Conservation (phyloP, 176 grass and related monocot species). For the Saccharum spontaneum region DNA sequence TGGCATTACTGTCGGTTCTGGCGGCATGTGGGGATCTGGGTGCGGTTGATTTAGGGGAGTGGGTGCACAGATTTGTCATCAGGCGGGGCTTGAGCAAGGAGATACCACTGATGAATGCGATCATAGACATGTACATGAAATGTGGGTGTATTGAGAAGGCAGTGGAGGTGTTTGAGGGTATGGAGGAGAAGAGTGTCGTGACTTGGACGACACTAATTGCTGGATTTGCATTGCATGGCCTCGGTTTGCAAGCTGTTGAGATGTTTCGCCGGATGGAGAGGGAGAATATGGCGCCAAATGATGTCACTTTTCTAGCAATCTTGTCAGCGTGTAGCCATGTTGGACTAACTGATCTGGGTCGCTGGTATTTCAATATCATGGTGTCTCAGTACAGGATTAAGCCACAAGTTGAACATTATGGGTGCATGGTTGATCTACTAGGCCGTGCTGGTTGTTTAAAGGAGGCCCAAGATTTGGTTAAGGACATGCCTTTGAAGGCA, state of each 20-base stretch:
- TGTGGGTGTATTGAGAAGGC: conserved; percentile 59
- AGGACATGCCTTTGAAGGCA: conserved; percentile 70
- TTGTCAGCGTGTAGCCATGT: conserved; percentile 67
- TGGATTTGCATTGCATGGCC: conserved; percentile 71
- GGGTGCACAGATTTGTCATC: conserved; percentile 60
- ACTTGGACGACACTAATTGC: conserved; percentile 73
- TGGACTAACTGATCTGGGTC: conserved; percentile 56
- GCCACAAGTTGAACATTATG: conserved; percentile 67
- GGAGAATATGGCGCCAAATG: conserved; percentile 61
- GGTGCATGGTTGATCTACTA: conserved; percentile 82
- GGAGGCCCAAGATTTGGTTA: conserved; percentile 62
- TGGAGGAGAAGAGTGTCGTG: conserved; percentile 58
- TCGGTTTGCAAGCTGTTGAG: conserved; percentile 57
- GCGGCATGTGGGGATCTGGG: conserved; percentile 68
- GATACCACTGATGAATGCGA: conserved; percentile 61
- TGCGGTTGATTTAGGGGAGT: conserved; percentile 69
- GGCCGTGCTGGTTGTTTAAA: conserved; percentile 57
- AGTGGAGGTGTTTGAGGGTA: conserved; percentile 66
- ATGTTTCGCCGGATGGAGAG: conserved; percentile 72
- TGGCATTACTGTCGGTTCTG: conserved; percentile 64
- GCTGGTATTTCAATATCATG: conserved; percentile 70
- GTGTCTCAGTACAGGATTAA: conserved; percentile 52
- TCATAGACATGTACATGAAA: conserved; percentile 85
- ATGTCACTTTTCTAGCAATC: conserved; percentile 67
- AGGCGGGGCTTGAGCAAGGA: conserved; percentile 32